These are phyloP conservation scores for Testicularia cyperi DNA, from an alignment of 1,284 basidiomycete species.

Conservation along the genomic window DNA sequence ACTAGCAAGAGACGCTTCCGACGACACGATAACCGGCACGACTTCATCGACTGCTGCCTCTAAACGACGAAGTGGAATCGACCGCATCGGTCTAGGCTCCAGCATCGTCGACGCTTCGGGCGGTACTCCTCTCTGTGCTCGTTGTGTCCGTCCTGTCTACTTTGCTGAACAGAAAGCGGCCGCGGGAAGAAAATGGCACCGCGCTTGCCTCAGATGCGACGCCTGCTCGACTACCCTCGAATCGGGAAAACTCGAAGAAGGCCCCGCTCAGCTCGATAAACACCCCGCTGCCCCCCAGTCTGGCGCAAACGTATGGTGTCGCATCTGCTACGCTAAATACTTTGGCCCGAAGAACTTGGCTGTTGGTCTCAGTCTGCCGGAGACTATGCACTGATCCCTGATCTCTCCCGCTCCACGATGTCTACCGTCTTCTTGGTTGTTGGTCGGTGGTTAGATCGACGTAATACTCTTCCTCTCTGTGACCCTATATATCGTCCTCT, in stretches of 20 bases:
- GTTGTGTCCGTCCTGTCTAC: slow-evolving; percentile 53
- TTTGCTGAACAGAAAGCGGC: slow-evolving; percentile 58
- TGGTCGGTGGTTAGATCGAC: too few relatives aligned
- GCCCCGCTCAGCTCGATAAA: slow-evolving; percentile 20
- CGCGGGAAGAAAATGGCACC: slow-evolving; percentile 54
- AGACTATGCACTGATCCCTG: slow-evolving; percentile 17
- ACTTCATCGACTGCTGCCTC: slow-evolving; percentile 1
- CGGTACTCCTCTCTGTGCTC: slow-evolving; percentile 54
- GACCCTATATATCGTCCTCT: too few relatives aligned
- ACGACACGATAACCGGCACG: slow-evolving; percentile 4
- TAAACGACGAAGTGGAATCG: slow-evolving; percentile 24
- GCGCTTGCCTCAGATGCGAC: slow-evolving; percentile 55
- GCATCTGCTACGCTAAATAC: slow-evolving; percentile 54
- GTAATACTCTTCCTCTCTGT: too few relatives aligned
- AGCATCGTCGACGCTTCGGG: slow-evolving; percentile 31
- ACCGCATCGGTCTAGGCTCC: slow-evolving; percentile 37
- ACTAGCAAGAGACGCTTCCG: too few relatives aligned
- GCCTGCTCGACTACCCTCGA: slow-evolving; percentile 53
- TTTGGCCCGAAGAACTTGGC: slow-evolving; percentile 41
- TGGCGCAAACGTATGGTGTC: slow-evolving; percentile 53
- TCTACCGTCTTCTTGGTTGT: neutral
- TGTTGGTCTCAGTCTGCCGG: slow-evolving; percentile 33
- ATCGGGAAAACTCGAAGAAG: slow-evolving; percentile 52
- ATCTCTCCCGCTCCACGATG: neutral
- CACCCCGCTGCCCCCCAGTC: slow-evolving; percentile 6